These are phyloP conservation scores for Phaeophleospora eucalypticola DNA, from an alignment of 2,329 filamentous ascomycete genomes.

Conservation along the genomic window DNA sequence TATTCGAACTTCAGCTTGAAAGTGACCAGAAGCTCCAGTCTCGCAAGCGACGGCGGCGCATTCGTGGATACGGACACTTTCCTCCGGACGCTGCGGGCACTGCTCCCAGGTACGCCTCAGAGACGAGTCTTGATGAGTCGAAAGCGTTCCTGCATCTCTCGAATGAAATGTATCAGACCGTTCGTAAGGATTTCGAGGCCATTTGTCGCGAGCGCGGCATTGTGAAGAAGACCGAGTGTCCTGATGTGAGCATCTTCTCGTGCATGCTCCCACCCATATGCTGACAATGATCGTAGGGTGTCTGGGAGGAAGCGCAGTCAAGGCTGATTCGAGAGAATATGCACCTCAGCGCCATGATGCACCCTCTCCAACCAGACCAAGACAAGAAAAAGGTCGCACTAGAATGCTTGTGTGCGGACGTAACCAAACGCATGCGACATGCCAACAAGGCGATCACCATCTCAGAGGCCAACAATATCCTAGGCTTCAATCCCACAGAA, in stretches of 20 bases:
- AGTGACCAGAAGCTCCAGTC: conserved; percentile 58
- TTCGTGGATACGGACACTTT: conserved; percentile 63
- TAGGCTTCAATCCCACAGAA: conserved; percentile 65
- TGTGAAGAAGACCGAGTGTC: conserved; percentile 71
- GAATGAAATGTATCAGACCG: conserved; percentile 57
- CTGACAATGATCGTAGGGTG: conserved; percentile 48
- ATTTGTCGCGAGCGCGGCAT: conserved; percentile 67
- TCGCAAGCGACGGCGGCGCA: conserved; percentile 64
- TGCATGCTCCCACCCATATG: too few species aligned
- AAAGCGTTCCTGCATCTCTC: conserved; percentile 66
- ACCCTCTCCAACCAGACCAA: conserved; percentile 51
- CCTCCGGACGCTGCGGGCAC: conserved; percentile 61
- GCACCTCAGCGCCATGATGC: conserved; percentile 60
- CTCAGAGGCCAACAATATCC: conserved; percentile 67
- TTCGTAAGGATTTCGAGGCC: conserved; percentile 63
- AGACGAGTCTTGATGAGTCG: conserved; percentile 76
- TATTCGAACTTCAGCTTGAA: conserved; percentile 39
- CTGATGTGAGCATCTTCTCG: conserved; percentile 45
- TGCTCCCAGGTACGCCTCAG: conserved; percentile 71
- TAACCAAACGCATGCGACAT: conserved; percentile 72
- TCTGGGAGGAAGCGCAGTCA: conserved; percentile 69
- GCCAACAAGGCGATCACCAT: conserved; percentile 65
- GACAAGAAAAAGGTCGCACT: conserved; percentile 65
- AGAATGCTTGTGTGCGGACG: conserved; percentile 75
- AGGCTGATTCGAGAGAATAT: conserved; percentile 60